Percentiles rank a stretch among this genome's conserved stretches.
Evolutionary conservation across 2,329 filamentous ascomycete genomes (phyloP).

Genomic region (Apiospora rasikravindrae): DNA sequence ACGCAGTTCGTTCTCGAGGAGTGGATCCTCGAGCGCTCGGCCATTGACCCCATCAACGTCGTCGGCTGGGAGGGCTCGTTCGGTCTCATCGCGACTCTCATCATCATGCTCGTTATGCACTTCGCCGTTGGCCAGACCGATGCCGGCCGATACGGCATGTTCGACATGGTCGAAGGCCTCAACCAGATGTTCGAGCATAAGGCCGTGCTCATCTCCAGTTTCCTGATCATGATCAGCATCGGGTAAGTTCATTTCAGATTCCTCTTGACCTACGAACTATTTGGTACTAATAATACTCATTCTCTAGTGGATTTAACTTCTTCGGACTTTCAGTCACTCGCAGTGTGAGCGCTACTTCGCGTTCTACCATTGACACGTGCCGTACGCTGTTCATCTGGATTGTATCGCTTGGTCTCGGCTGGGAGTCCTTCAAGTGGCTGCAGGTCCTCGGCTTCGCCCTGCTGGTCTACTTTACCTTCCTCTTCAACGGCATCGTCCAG

Average conservation of each 20-base stretch:
- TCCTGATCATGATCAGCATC: conserved; percentile 97
- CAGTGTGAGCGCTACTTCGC: conserved; percentile 86
- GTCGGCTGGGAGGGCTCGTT: conserved; percentile 98
- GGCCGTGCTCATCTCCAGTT: conserved; percentile 74
- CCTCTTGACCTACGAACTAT: background rate
- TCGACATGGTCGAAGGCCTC: conserved; percentile 87
- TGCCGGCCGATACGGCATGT: conserved; percentile 79
- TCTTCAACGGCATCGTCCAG: conserved; percentile 93
- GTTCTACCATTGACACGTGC: conserved; percentile 97
- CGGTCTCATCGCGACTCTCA: conserved; percentile 78
- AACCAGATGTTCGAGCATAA: conserved; percentile 76
- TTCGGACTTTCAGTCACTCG: conserved; percentile 95
- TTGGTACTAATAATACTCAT: background rate
- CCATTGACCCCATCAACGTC: conserved; percentile 80
- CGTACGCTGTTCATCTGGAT: conserved; percentile 98
- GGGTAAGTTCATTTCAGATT: conserved; percentile 63
- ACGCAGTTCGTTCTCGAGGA: conserved; percentile 97
- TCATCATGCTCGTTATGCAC: conserved; percentile 83
- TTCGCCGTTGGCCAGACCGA: conserved; percentile 76
- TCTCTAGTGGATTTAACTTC: conserved; percentile 89
- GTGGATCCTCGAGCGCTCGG: conserved; percentile 75
- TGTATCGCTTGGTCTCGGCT: conserved; percentile 87
- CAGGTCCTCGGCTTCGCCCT: conserved; percentile 88
- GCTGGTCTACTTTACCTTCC: conserved; percentile 93
- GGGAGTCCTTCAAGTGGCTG: conserved; percentile 98